Evolutionary conservation across 129 eudicot species (phyloP), one percentile per base, ranked within the genome.

Genomic region (Flaveria trinervia): DNA sequence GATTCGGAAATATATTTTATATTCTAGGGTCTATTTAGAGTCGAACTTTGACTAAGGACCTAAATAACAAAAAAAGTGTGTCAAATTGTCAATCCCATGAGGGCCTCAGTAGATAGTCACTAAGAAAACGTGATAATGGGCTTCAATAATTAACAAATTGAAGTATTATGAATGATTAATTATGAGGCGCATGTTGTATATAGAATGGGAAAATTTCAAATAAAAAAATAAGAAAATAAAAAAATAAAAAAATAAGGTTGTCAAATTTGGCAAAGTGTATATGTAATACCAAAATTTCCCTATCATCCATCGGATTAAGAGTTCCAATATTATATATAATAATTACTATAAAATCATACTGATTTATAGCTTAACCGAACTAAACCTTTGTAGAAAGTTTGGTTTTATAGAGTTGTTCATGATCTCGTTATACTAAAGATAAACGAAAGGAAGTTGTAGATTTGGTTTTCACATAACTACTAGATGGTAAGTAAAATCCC

Each of bases 41-140:
- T 64, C 69, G 16, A 64, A 30, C 69, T 64, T 64, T 64, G 69
- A 64, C 69, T 30, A 64, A 30, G 33, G 69, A 64, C 5, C 69
- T 36, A 64, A 64, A 61, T 25, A 61, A 60, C 9, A 61, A 61
- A 39, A 39, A 61, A 26, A 9, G 41, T 36, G 41, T 36, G 41
- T 36, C 41, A 36, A 8, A 11, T 18, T 62, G 68, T 30, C 69
- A 28, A 13, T 28, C 4, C 33, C 68, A 62, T 62, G 45, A 23
- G 68, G 68, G 45, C 20, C 44, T 62, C 68, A 62, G 22, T n/a
- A 4, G 41, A 36, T 36, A 55, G 62, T 18, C 62, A 55, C 62
- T n/a, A 22, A 22, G 14, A 57, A 57, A 57, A 2, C 65, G 36
- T 57, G 65, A 57, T 57, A 20, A 23, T 22, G 65, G 33, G 0